These are phyloP conservation scores for Lophiostoma macrostomum DNA, from an alignment of 495 filamentous ascomycete genomes.

Conservation along the genomic window DNA sequence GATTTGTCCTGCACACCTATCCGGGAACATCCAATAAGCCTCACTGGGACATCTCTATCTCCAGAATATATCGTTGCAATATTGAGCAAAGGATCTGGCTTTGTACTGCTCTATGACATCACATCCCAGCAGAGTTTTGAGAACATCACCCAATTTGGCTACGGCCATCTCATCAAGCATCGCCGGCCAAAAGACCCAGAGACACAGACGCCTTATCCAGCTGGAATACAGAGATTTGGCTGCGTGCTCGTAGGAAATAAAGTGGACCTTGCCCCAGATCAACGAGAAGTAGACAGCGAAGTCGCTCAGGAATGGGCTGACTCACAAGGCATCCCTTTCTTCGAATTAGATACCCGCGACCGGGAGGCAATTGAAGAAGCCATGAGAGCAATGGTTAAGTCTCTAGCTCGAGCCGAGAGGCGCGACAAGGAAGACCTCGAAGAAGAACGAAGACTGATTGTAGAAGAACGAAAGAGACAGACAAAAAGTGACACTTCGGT, in stretches of 20 bases:
- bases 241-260: slow-evolving; percentile 25
- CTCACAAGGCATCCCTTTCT: background rate
- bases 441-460: no score
- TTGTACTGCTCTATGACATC: slow-evolving; percentile 20
- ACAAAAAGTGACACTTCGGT: no score
- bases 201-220: background rate
- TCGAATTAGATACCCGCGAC: slow-evolving; percentile 1
- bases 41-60: background rate
- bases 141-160: background rate
- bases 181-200: background rate
- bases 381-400: slow-evolving; percentile 6
- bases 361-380: background rate
- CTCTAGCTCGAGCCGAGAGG: background rate
- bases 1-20: no score
- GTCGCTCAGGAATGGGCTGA: slow-evolving; percentile 8
- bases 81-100: background rate
- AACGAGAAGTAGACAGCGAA: slow-evolving; percentile 8
- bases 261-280: background rate
- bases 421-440: slow-evolving; percentile 4
- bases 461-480: no score
- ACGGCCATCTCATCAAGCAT: background rate
- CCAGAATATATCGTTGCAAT: background rate
- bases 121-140: slow-evolving; percentile 5
- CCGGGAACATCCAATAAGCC: no score
- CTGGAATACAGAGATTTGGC: slow-evolving; percentile 11